Conservation (phyloP, 495 filamentous ascomycete genomes). For the Platismatia glauca region DNA sequence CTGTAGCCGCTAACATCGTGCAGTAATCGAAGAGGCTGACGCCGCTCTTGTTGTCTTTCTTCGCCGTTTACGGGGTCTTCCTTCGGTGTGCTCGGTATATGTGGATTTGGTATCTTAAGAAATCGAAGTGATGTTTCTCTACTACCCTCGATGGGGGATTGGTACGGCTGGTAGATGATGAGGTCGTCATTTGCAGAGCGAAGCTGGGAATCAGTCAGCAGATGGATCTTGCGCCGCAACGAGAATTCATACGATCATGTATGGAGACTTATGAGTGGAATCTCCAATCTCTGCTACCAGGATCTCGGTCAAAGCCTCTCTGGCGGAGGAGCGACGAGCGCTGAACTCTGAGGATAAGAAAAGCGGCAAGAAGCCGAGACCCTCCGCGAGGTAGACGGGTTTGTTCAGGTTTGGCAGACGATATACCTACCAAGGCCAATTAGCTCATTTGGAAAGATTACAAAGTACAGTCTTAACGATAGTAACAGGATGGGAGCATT, state of each 20-base stretch:
- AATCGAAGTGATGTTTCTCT: constrained; percentile 52
- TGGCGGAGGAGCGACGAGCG: constrained; percentile 56
- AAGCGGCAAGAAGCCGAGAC: constrained; percentile 68
- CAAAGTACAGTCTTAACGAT: not conserved
- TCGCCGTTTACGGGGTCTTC: constrained; percentile 32
- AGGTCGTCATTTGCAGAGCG: constrained; percentile 74
- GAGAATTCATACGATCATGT: constrained; percentile 58
- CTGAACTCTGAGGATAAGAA: constrained; percentile 61
- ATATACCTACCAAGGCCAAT: constrained; percentile 31
- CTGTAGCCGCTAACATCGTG: constrained; percentile 64
- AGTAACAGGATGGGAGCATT: not conserved
- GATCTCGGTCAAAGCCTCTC: constrained; percentile 66
- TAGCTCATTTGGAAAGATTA: not conserved
- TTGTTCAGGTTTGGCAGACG: constrained; percentile 44
- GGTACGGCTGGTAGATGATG: constrained; percentile 76
- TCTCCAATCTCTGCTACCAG: constrained; percentile 81
- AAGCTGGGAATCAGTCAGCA: constrained; percentile 39
- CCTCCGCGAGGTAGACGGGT: constrained; percentile 55
- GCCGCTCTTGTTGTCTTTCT: constrained; percentile 29
- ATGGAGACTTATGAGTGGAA: constrained; percentile 54
- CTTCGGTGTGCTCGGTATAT: constrained; percentile 42
- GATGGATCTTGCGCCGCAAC: not conserved
- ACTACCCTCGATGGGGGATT: constrained; percentile 28
- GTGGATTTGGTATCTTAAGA: constrained; percentile 60
- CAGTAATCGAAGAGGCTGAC: constrained; percentile 50